Evolutionary conservation across 2,329 filamentous ascomycete species (phyloP).

Genomic region (Clarireedia homoeocarpa): DNA sequence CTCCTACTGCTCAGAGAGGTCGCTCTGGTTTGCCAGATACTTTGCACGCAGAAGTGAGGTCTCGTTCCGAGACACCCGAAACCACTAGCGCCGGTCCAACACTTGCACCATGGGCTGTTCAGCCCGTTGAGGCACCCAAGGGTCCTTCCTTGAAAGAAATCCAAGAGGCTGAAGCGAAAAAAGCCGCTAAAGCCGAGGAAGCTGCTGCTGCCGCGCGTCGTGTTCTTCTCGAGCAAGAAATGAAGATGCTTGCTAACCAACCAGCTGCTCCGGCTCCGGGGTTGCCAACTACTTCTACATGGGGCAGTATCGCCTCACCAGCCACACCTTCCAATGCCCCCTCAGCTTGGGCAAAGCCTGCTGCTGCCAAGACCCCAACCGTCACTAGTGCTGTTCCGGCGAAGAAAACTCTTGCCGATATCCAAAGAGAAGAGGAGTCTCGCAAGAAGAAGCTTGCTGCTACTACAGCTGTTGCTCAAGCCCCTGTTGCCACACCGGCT

Average conservation of each 20-base stretch:
- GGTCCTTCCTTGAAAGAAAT: slow-evolving; percentile 94
- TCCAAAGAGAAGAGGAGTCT: slow-evolving; percentile 90
- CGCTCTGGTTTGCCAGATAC: slow-evolving; percentile 77
- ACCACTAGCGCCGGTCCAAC: slow-evolving; percentile 47
- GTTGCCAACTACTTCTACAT: slow-evolving; percentile 80
- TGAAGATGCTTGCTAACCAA: slow-evolving; percentile 45
- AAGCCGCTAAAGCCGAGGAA: slow-evolving; percentile 84
- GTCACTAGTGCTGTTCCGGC: slow-evolving; percentile 21
- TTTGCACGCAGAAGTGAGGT: slow-evolving; percentile 54
- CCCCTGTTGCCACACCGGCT: slow-evolving; percentile 35
- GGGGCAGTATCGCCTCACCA: slow-evolving; percentile 42
- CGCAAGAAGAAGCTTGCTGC: slow-evolving; percentile 64
- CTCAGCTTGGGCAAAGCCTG: slow-evolving; percentile 42
- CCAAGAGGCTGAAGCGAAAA: slow-evolving; percentile 88
- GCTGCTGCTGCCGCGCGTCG: slow-evolving; percentile 69
- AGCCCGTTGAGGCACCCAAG: slow-evolving; percentile 65
- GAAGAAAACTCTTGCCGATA: slow-evolving; percentile 91
- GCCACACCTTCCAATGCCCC: slow-evolving; percentile 23
- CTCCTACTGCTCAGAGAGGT: slow-evolving; percentile 79
- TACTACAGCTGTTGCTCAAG: slow-evolving; percentile 35
- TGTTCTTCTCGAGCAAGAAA: slow-evolving; percentile 72
- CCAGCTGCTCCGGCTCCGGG: slow-evolving; percentile 62
- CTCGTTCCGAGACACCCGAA: slow-evolving; percentile 71
- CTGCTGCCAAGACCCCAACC: slow-evolving; percentile 33
- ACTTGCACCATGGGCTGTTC: slow-evolving; percentile 91